phyloP scores from a whole-genome alignment of 371 early-diverging fungal genomes.

The Mortierella sp. region DNA sequence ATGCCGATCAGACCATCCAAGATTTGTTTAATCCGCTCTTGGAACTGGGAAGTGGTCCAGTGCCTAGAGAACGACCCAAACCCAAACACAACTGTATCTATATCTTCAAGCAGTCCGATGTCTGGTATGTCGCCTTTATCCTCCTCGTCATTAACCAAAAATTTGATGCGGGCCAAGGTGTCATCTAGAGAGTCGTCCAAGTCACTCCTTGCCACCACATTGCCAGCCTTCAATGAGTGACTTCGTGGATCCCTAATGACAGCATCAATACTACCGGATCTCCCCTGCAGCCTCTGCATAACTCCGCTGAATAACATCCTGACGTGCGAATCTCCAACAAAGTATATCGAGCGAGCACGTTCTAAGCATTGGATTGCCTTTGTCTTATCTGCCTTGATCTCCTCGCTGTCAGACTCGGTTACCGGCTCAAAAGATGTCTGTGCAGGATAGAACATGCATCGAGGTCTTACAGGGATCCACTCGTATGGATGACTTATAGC shows the following conservation, averaged over 20 bases:
- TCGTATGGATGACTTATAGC: slow-evolving; percentile 27
- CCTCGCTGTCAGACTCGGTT: slow-evolving; percentile 7
- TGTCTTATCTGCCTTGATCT: slow-evolving; percentile 14
- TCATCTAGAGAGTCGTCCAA: slow-evolving; percentile 16
- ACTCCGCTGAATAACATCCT: slow-evolving; percentile 19
- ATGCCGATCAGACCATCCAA: slow-evolving; percentile 16
- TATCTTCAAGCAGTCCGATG: neutral
- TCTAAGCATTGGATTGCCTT: slow-evolving; percentile 18
- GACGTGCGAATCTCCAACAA: slow-evolving; percentile 42
- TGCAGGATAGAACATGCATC: slow-evolving; percentile 25
- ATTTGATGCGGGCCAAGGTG: slow-evolving; percentile 8
- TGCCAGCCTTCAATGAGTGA: slow-evolving; percentile 1
- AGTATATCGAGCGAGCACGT: slow-evolving; percentile 16
- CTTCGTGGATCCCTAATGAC: neutral
- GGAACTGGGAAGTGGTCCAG: slow-evolving; percentile 18
- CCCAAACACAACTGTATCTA: slow-evolving; percentile 34
- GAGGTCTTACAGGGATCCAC: slow-evolving; percentile 39
- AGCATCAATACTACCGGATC: slow-evolving; percentile 13
- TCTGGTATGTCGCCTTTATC: neutral
- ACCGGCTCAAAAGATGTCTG: slow-evolving; percentile 18
- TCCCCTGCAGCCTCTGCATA: slow-evolving; percentile 33
- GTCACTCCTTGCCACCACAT: slow-evolving; percentile 12
- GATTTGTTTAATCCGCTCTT: slow-evolving; percentile 12
- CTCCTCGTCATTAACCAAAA: neutral
- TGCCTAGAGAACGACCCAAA: slow-evolving; percentile 16